Conservation (phyloP, 2,329 filamentous ascomycete genomes). For the Colletotrichum godetiae region DNA sequence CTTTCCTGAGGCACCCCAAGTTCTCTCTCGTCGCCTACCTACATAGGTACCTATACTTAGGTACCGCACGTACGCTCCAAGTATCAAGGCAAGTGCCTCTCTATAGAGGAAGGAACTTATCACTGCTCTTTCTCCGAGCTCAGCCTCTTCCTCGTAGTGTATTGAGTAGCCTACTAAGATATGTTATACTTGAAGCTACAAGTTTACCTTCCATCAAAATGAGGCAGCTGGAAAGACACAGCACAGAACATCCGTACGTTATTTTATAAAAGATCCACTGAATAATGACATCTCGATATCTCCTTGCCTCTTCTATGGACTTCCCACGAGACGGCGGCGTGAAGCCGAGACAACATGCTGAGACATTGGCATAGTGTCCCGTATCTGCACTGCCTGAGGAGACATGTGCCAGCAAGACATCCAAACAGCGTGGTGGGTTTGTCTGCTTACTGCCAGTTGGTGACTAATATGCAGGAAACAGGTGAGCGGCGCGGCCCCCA, state of each 20-base stretch:
- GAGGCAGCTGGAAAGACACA: neutral
- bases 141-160: neutral
- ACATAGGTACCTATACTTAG: neutral
- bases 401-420: neutral
- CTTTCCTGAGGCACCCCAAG: no score
- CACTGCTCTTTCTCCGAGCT: neutral
- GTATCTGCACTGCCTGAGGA: neutral
- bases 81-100: no score
- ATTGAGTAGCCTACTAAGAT: no score
- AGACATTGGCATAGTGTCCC: neutral
- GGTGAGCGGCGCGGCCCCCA: neutral
- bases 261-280: no score
- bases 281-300: neutral
- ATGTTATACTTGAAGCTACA: neutral
- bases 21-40: neutral
- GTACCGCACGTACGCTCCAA: neutral
- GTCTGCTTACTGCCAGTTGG: neutral
- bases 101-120: neutral
- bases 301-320: neutral
- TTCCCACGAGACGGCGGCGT: neutral
- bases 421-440: neutral
- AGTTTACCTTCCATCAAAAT: neutral
- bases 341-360: neutral
- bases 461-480: slow-evolving; percentile 6
- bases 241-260: no score